Percentiles rank a stretch among this genome's conserved stretches.
phyloP scores from a whole-genome alignment of 768 basidiomycete genomes.

The Psilocybe cyanescens region DNA sequence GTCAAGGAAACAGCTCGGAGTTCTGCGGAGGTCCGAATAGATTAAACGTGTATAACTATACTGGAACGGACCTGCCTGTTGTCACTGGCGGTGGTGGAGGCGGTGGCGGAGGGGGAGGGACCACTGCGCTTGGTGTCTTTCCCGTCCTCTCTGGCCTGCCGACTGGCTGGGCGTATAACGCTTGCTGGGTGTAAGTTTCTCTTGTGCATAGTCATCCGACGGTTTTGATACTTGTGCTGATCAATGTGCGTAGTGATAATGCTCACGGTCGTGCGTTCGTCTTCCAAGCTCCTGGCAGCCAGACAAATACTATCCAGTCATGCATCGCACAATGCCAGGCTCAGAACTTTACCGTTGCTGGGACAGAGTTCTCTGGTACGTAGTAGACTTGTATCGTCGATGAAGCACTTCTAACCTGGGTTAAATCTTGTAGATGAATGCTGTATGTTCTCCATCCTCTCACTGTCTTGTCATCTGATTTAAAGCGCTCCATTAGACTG shows the following conservation, averaged over 20 bases:
- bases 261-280: slow-evolving; percentile 64
- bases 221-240: background rate
- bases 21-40: slow-evolving; percentile 76
- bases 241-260: slow-evolving; percentile 49
- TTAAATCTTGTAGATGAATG: slow-evolving; percentile 36
- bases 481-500: slow-evolving; percentile 52
- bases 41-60: slow-evolving; percentile 72
- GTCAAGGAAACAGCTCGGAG: slow-evolving; percentile 62
- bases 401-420: background rate
- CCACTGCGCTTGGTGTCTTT: slow-evolving; percentile 36
- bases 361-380: slow-evolving; percentile 64
- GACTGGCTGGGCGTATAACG: slow-evolving; percentile 58
- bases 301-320: slow-evolving; percentile 54
- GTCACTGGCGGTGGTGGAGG: slow-evolving; percentile 41
- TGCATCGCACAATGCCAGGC: slow-evolving; percentile 65
- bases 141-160: slow-evolving; percentile 57
- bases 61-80: slow-evolving; percentile 54
- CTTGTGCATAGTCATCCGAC: background rate
- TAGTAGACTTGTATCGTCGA: slow-evolving; percentile 21
- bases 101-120: slow-evolving; percentile 36
- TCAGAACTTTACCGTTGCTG: slow-evolving; percentile 68
- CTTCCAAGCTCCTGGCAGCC: slow-evolving; percentile 25
- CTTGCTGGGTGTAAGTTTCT: slow-evolving; percentile 63
- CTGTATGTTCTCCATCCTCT: slow-evolving; percentile 37
- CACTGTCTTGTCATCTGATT: background rate